Base-by-base conservation (phyloP, 2,329 filamentous ascomycete species). In the Colletotrichum sojae region DNA sequence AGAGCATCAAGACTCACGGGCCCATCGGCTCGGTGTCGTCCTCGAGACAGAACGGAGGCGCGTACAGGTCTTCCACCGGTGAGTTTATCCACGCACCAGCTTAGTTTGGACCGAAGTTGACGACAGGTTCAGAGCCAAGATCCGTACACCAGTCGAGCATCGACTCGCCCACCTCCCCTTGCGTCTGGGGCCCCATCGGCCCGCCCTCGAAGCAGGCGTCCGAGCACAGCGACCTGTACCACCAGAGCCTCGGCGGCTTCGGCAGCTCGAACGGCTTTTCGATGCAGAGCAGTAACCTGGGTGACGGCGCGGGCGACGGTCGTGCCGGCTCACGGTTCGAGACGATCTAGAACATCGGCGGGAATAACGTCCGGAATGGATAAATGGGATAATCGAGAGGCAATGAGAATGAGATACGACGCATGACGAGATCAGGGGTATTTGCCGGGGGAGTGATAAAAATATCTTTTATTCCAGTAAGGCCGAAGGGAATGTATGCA, bases 141-240 rank as follows among this genome's bases (percentile, higher is more conserved):
- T 31, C 54, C 39, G 22, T 20, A 5, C 60, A 63, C 22, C 59
- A 62, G 31, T 53, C 63, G 43, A 60, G 20, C 2, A 20, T 63
- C 16, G 57, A 40, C 25, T 64, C 71, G 10, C 64, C 70, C 12
- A 63, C 54, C 15, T 62, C 73, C 39, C 71, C 71, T 0, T 77
- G 75, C 25, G 66, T 73, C 58, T 79, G 78, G 76, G 75, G 76
- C 1, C 72, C 76, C 1, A 74, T 78, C 51, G 74, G 73, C 18
- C 74, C 74, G n/a, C 77, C 75, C 40, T 71, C 75, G 25, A 76
- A 67, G 57, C 67, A 68, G 45, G 53, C 61, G 13, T 15, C 52
- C 16, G 67, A 56, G 10, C 53, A 63, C 20, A n/a, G 22, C 0
- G 63, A 53, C n/a, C 48, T 45, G 13, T 68, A 53, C 40, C 46